Evolutionary conservation across 2,329 filamentous ascomycete species (phyloP), one percentile per base, ranked within the genome.

Genomic region (Fusarium fracticaudum): DNA sequence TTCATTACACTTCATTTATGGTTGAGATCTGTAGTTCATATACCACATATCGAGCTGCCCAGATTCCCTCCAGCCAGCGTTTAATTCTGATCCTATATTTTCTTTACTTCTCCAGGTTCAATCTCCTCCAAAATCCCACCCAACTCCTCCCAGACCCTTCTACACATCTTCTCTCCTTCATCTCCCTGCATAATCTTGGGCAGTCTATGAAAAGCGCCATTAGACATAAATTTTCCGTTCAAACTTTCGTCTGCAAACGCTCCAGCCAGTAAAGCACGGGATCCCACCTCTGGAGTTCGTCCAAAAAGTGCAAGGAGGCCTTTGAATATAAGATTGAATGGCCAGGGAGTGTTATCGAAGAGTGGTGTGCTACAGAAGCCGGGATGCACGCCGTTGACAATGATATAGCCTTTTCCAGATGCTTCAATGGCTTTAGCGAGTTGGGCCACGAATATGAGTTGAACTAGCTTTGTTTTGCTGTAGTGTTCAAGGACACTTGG

Each of bases 121-220:
- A 87, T 81, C 7, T 59, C 79, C 57, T 87, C 85, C 37, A 88
- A 61, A 26, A 85, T 78, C 17, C 73, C 81, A 69, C 84, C 53
- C 72, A 88, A 70, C 79, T 88, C 85, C 22, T 74, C 79, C 77
- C 82, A 88, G 6, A 86, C 76, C 65, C 78, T 82, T 51, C 77
- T 74, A 65, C 83, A 84, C 60, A 79, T 67, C 59, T 78, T 60
- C 43, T 77, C 73, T 1, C 85, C 86, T 40, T 85, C 80, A 10
- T 81, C 77, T 10, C 84, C 79, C 12, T 73, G 60, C 76, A 82
- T 79, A 11, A 70, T 44, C 15, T 62, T 58, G 10, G 80, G 77
- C 54, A 73, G 71, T 31, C 55, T 48, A 37, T 73, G 67, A 24
- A 83, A 64, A 33, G 69, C 64, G 20, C 81, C 82, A 31, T 83